Conservation (phyloP, 352 stramenopile genomes). For the Phytopythium aichiense region DNA sequence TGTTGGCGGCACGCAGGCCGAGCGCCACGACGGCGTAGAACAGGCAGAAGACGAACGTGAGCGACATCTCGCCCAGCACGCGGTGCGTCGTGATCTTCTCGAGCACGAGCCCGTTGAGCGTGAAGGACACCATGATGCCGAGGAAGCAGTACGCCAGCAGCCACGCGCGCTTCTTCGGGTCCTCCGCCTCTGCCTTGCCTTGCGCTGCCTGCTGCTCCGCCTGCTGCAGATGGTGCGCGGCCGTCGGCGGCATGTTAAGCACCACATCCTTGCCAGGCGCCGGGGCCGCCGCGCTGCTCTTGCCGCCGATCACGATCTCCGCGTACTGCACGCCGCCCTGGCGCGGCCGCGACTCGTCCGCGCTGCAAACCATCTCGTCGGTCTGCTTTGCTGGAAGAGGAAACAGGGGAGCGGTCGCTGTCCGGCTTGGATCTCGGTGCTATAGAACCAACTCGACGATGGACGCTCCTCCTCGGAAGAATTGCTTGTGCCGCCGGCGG, state of each 20-base stretch:
- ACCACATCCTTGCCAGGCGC: constrained; percentile 26
- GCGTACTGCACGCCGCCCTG: constrained; percentile 39
- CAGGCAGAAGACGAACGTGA: constrained; percentile 81
- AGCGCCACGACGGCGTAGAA: constrained; percentile 71
- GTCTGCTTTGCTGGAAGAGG: background rate
- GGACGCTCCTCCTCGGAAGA: background rate
- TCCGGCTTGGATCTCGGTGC: background rate
- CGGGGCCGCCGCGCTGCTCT: constrained; percentile 12
- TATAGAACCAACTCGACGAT: background rate
- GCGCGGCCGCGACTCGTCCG: constrained; percentile 15
- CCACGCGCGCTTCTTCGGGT: constrained; percentile 43
- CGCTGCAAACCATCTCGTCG: constrained; percentile 39
- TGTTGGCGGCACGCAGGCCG: constrained; percentile 46
- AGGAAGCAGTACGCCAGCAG: constrained; percentile 74
- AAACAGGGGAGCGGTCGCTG: background rate
- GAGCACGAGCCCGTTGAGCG: constrained; percentile 73
- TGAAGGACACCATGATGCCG: constrained; percentile 84
- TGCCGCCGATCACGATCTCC: constrained; percentile 51
- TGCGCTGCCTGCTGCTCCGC: constrained; percentile 20
- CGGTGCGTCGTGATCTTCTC: constrained; percentile 85
- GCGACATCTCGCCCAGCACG: constrained; percentile 74
- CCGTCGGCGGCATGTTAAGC: constrained; percentile 7
- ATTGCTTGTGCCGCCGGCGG: constrained; percentile 11
- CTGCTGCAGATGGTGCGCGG: constrained; percentile 10
- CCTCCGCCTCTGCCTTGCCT: constrained; percentile 4